Base-by-base conservation (phyloP, 2,329 filamentous ascomycete genomes). In the Phialophora chinensis region DNA sequence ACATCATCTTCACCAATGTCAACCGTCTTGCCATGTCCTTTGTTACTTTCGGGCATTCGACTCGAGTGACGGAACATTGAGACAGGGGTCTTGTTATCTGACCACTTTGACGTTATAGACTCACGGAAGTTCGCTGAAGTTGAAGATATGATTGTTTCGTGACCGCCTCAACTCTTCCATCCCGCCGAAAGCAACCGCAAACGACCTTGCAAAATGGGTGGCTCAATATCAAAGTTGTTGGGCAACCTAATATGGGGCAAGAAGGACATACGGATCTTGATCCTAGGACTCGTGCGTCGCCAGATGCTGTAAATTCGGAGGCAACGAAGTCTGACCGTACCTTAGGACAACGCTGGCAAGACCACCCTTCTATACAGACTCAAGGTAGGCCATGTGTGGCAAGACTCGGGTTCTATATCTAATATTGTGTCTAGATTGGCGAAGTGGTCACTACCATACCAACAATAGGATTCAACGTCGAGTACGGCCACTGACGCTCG, bases 391-490 rank as follows among this genome's bases (percentile, higher is more conserved):
- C 17, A 29, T 60, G 17, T 44, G 38, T 56, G 25, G 25, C 23
- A 35, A 54, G 67, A 53, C 10, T 23, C 66, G 62, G 27, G 68
- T 61, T 62, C 67, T 69, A 65, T 44, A 68, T 64, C 60, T 60
- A 42, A 66, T 47, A 44, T 3, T 44, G 49, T 60, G 27, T 66
- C 68, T 77, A 97, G 92, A 96, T 99, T 77, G 95, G 95, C 77
- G 95, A 99, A 79, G 95, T 99, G 53, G 95, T 99, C 72, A 98
- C 95, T 69, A 99, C 95, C 75, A 98, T 98, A 85, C 95, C 95
- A 23, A 99, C 95, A 62, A 98, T 99, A 79, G 95, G 95, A 68
- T 99, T 99, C 85, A 99, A 99, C 79, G 95, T 99, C 74, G 95
- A 99, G 82, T 74, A 23, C 35, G 71, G 65, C 17, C 42, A 33